Evolutionary conservation across 2,329 filamentous ascomycete species (phyloP).

Genomic region (Periconia digitata): DNA sequence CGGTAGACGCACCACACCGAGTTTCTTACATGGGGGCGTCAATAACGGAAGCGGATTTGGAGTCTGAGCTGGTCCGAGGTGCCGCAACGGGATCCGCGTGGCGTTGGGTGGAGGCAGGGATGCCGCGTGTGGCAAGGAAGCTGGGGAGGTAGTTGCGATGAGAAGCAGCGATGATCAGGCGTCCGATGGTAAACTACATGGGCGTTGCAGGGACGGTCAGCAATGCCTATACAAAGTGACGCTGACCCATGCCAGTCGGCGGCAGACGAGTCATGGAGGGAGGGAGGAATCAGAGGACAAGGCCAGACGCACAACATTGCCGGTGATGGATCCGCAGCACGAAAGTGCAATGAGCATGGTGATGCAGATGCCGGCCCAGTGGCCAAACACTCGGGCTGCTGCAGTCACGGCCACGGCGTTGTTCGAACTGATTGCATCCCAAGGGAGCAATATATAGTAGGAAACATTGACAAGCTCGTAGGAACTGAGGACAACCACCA

Average conservation of each 20-base stretch:
- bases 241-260: too few relatives aligned
- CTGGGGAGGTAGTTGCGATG: conserved; percentile 38
- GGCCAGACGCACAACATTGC: conserved; percentile 52
- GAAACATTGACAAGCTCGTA: conserved; percentile 63
- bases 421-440: conserved; percentile 59
- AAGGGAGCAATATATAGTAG: conserved; percentile 65
- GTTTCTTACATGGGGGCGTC: conserved; percentile 37
- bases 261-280: neutral
- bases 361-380: conserved; percentile 55
- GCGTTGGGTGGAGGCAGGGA: conserved; percentile 15
- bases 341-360: conserved; percentile 62
- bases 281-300: too few relatives aligned
- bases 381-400: conserved; percentile 54
- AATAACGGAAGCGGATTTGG: conserved; percentile 11
- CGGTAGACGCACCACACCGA: neutral
- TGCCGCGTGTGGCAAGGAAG: conserved; percentile 33
- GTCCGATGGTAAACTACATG: conserved; percentile 56
- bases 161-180: conserved; percentile 61
- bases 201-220: neutral
- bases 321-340: conserved; percentile 62
- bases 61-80: conserved; percentile 1
- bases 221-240: neutral
- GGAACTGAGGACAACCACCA: conserved; percentile 61
- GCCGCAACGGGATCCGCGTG: neutral
- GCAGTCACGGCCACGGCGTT: conserved; percentile 64